Conservation (phyloP, 345 rosid genomes). For the Gossypium anomalum region DNA sequence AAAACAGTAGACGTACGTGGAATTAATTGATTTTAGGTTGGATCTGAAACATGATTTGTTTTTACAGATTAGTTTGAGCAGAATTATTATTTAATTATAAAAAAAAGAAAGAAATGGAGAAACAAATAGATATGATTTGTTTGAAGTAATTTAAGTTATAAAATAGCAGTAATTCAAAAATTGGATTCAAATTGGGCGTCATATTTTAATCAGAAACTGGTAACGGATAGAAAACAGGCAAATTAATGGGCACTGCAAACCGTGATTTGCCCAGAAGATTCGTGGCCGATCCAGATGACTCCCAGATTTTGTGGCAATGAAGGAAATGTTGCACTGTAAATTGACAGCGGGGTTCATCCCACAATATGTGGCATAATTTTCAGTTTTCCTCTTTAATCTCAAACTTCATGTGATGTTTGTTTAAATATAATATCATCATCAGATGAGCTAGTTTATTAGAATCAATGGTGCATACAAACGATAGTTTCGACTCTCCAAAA, state of each 20-base stretch:
- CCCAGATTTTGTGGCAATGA: neutral
- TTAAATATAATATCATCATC: no score
- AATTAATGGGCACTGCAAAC: constrained; percentile 1
- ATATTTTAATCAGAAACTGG: neutral
- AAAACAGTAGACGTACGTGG: no score
- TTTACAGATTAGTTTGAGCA: no score
- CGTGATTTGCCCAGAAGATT: constrained; percentile 16
- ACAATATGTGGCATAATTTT: neutral
- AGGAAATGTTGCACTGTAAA: neutral
- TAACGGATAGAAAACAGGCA: neutral
- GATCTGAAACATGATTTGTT: no score
- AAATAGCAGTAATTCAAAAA: neutral
- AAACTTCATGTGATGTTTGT: no score
- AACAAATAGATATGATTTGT: neutral
- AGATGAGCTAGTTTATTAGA: no score
- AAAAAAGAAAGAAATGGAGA: no score
- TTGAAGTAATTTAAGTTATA: neutral
- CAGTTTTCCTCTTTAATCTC: no score
- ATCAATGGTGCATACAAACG: no score
- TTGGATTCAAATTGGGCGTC: neutral
- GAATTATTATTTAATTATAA: no score
- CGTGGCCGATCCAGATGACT: neutral
- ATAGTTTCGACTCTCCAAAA: no score
- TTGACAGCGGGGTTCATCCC: neutral
- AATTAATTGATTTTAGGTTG: no score